Evolutionary conservation across 805 yeast species (phyloP), one percentile per base, ranked within the genome.

Genomic region (Helenozyma baotianmanensis): DNA sequence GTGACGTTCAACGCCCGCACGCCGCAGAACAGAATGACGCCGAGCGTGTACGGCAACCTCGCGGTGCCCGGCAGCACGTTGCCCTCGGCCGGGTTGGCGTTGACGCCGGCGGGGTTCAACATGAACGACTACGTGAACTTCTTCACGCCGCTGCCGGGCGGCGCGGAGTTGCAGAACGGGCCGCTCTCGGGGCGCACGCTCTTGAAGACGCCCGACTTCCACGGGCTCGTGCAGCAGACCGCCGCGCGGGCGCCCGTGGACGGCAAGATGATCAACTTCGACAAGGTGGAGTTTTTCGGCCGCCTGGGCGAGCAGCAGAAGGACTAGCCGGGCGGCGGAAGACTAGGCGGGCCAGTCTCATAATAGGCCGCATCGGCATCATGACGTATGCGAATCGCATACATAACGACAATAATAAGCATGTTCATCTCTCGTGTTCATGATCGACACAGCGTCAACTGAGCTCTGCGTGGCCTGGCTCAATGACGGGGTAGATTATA

Each of bases 61-160:
- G 47, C 45, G 14, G 45, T 36, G 14, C 42, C 47, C 7, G 67
- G 63, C 7, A 40, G 47, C 25, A 42, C 45, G 17, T 50, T 64
- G 23, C 72, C 71, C 3, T 64, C 70, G 2, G 59, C 62, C 2
- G 71, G 71, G 0, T 47, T 66, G 25, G 66, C 70, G 10, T 65
- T 68, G 21, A 56, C 72, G 7, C 81, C 84, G 0, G 82, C 82
- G 1, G 82, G 81, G 2, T 84, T 85, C 62, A 84, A 85, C 56
- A 76, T 85, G 79, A 80, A 77, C 51, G 95, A 85, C 53, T 85
- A 83, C 53, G 82, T 86, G 23, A 82, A 85, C 51, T 70, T 82
- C 42, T 80, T 80, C 52, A 78, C 89, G 1, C 92, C 92, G 3
- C 77, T 84, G 8, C 83, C 83, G 2, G 65, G 68, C 4, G 85